Evolutionary conservation across 2,329 filamentous ascomycete genomes (phyloP).

Genomic region (Trichoderma afroharzianum): DNA sequence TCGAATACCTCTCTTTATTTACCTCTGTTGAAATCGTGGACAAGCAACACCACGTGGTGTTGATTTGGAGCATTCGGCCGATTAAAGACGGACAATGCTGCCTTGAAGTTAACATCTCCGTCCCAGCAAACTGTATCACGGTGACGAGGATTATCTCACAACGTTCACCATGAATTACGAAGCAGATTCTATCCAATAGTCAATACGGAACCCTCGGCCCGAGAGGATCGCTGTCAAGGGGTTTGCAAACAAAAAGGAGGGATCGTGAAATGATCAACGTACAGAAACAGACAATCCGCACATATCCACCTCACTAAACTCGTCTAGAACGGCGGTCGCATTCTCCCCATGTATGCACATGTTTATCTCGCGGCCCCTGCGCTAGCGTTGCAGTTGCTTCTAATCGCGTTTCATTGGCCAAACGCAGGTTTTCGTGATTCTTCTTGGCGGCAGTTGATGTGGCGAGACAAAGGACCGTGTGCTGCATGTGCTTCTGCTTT

Average conservation of each 20-base stretch:
- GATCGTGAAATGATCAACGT: not conserved
- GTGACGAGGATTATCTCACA: not conserved
- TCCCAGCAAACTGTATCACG: too few species aligned
- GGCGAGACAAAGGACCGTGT: not conserved
- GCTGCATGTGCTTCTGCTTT: not conserved
- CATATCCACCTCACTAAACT: not conserved
- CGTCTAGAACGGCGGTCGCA: not conserved
- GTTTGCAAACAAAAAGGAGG: not conserved
- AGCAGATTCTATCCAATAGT: not conserved
- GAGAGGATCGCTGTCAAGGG: not conserved
- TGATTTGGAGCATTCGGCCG: not conserved
- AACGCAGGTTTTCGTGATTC: not conserved
- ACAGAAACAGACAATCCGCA: not conserved
- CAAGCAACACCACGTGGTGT: not conserved
- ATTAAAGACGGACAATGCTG: not conserved
- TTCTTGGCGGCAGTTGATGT: not conserved
- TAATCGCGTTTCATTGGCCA: not conserved
- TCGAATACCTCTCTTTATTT: not conserved
- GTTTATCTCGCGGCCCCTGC: not conserved
- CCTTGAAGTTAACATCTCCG: too few species aligned
- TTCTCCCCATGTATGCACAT: not conserved
- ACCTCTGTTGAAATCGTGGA: not conserved
- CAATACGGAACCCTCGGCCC: not conserved
- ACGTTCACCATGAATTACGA: not conserved
- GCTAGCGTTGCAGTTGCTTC: not conserved